Evolutionary conservation across 202 grass and related monocot species (phyloP).

Genomic region (Saccharum hybrid): DNA sequence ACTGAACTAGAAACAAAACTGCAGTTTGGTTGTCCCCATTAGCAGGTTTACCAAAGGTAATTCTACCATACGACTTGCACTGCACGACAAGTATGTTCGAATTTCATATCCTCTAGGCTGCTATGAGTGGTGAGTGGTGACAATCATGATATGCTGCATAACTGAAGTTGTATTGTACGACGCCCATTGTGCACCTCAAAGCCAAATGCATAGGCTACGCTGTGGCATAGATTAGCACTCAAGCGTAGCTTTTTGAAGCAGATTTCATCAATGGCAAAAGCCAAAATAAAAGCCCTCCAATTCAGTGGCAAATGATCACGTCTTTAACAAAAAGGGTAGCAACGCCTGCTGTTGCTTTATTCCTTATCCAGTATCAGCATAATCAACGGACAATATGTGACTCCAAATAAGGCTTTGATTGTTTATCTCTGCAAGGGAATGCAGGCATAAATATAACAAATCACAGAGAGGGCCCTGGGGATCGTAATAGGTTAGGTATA

Average conservation of each 20-base stretch:
- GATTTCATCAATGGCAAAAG: conserved; percentile 15
- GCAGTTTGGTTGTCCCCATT: no score
- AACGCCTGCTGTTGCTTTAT: conserved; percentile 20
- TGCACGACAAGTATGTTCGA: no score
- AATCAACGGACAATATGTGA: conserved; percentile 38
- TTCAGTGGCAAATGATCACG: not conserved
- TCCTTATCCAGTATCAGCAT: conserved; percentile 33
- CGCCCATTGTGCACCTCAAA: conserved; percentile 2
- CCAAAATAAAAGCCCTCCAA: not conserved
- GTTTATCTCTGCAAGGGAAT: conserved; percentile 25
- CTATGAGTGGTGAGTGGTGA: no score
- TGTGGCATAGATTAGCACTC: not conserved
- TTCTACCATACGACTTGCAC: no score
- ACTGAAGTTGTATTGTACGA: no score
- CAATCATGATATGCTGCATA: no score
- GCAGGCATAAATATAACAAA: conserved; percentile 28
- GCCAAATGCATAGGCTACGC: conserved; percentile 20
- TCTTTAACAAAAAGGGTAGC: not conserved
- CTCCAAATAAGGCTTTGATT: not conserved
- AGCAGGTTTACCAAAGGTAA: no score
- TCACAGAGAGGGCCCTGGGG: not conserved
- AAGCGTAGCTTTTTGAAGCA: not conserved
- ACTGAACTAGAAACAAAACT: no score
- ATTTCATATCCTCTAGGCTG: no score
- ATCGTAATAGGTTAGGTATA: not conserved